Conservation (phyloP, 2,329 filamentous ascomycete species). For the Pseudogymnoascus sp. region DNA sequence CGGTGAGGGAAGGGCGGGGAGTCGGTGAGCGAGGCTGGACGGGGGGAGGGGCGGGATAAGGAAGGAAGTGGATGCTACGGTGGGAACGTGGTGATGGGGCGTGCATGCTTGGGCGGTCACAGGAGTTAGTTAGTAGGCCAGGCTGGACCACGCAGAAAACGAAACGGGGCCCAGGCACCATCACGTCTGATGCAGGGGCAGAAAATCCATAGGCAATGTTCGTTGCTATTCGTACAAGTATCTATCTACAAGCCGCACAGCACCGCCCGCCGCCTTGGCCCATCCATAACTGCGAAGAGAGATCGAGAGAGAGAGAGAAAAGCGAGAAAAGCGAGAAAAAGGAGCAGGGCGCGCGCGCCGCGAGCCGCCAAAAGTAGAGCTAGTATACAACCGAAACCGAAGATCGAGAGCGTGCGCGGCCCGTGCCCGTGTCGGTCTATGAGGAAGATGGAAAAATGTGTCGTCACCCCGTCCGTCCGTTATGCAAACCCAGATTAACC, state of each 20-base stretch:
- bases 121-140: neutral
- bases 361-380: neutral
- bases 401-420: neutral
- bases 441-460: neutral
- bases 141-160: neutral
- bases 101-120: constrained; percentile 2
- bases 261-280: neutral
- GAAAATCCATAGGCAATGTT: neutral
- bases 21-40: neutral
- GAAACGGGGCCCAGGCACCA: neutral
- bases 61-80: neutral
- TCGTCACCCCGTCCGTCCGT: neutral
- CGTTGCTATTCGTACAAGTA: constrained; percentile 8
- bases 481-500: constrained; percentile 2
- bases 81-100: neutral
- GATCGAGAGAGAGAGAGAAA: neutral
- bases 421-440: neutral
- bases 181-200: neutral
- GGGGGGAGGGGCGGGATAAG: neutral
- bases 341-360: neutral
- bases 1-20: neutral
- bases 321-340: neutral
- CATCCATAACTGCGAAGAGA: neutral
- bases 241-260: constrained; percentile 7
- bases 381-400: constrained; percentile 8